A percentile compares a stretch with the other conserved stretches of the same genome.
Evolutionary conservation across 768 basidiomycete genomes (phyloP).

Genomic region (Termitomyces sp.): DNA sequence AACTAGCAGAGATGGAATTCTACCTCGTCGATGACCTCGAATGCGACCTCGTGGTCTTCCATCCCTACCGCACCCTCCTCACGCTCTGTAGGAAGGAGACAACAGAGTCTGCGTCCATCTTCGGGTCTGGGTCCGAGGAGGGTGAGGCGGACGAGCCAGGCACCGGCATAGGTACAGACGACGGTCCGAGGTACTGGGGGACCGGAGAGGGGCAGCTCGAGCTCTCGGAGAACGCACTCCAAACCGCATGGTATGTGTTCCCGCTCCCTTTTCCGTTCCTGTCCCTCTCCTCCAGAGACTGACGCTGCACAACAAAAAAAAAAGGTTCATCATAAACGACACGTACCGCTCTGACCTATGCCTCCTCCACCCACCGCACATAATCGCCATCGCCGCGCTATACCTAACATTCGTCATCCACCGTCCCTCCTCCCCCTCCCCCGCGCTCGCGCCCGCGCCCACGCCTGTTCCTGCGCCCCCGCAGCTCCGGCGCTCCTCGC

Average conservation of each 20-base stretch:
- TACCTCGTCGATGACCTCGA: slow-evolving; percentile 96
- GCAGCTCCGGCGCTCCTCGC: slow-evolving; percentile 50
- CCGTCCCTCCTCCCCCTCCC: slow-evolving; percentile 33
- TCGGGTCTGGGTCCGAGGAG: slow-evolving; percentile 34
- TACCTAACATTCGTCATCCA: slow-evolving; percentile 84
- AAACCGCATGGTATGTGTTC: slow-evolving; percentile 93
- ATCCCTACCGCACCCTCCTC: slow-evolving; percentile 88
- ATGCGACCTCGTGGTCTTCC: slow-evolving; percentile 90
- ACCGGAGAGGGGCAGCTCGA: slow-evolving; percentile 76
- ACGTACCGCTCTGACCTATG: slow-evolving; percentile 91
- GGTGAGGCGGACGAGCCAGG: slow-evolving; percentile 56
- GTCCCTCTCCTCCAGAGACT: too few relatives aligned
- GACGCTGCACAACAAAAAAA: slow-evolving; percentile 22
- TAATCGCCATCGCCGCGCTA: slow-evolving; percentile 88
- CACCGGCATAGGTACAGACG: slow-evolving; percentile 36
- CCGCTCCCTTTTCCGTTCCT: slow-evolving; percentile 21
- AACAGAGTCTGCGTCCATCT: slow-evolving; percentile 28
- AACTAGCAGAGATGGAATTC: slow-evolving; percentile 98
- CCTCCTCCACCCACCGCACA: slow-evolving; percentile 91
- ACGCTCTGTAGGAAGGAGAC: slow-evolving; percentile 66
- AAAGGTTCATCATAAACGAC: slow-evolving; percentile 95
- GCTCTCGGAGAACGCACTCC: slow-evolving; percentile 69
- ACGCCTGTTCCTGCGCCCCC: slow-evolving; percentile 19
- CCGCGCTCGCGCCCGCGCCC: slow-evolving; percentile 4
- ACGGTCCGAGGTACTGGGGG: slow-evolving; percentile 73